These are phyloP conservation scores for Hymenoscyphus fructigenus DNA, from an alignment of 2,329 filamentous ascomycete genomes.

Conservation along the genomic window DNA sequence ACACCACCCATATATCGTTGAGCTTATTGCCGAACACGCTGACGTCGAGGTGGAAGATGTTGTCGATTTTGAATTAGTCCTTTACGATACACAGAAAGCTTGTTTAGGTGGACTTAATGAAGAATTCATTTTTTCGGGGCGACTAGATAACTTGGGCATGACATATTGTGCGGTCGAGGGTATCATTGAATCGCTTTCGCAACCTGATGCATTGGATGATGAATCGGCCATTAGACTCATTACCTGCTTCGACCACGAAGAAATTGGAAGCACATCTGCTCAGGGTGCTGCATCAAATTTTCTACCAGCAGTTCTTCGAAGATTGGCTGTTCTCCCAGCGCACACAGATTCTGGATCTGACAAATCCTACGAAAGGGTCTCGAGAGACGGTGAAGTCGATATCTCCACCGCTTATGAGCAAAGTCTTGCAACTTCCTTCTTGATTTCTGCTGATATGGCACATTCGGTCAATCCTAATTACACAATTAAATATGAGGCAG, in stretches of 20 bases:
- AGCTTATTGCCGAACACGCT: conserved; percentile 79
- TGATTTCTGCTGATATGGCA: conserved; percentile 96
- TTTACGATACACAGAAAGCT: conserved; percentile 93
- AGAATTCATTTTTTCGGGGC: conserved; percentile 94
- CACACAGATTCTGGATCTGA: conserved; percentile 53
- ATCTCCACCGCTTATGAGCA: conserved; percentile 87
- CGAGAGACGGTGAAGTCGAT: conserved; percentile 56
- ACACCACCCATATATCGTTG: conserved; percentile 84
- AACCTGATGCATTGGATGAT: conserved; percentile 63
- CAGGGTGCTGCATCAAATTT: conserved; percentile 94
- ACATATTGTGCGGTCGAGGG: conserved; percentile 89
- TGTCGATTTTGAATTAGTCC: conserved; percentile 92
- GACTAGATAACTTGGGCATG: conserved; percentile 94
- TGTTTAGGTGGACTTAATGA: conserved; percentile 86
- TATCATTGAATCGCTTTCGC: conserved; percentile 74
- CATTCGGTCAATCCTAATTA: conserved; percentile 97
- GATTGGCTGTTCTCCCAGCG: conserved; percentile 75
- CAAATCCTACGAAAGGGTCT: conserved; percentile 61
- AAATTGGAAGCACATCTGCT: conserved; percentile 88
- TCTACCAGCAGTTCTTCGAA: conserved; percentile 80
- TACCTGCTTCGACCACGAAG: conserved; percentile 95
- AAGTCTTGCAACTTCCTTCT: conserved; percentile 85
- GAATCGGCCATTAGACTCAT: conserved; percentile 87
- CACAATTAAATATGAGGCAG: conserved; percentile 82
- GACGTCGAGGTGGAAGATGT: conserved; percentile 69